A percentile compares a stretch with the other conserved stretches of the same genome.
Evolutionary conservation across 805 yeast species (phyloP).

Genomic region (Saccharomycopsis capsularis): DNA sequence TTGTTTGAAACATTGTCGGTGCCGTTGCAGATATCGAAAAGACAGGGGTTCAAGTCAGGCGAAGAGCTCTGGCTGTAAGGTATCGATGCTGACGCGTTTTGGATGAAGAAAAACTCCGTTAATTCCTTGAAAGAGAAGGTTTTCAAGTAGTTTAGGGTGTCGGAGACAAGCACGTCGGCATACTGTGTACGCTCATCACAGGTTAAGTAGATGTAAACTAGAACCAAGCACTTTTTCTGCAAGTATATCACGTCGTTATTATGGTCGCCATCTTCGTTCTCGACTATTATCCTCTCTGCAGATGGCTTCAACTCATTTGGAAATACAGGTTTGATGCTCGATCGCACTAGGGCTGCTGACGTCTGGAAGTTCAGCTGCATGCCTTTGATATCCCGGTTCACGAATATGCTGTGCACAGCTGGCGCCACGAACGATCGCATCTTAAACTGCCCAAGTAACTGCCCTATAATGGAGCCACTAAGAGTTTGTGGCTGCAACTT

Average conservation of each 20-base stretch:
- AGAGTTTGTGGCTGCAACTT: not conserved
- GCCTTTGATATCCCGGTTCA: too few species aligned
- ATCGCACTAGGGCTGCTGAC: too few species aligned
- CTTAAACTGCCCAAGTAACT: not conserved
- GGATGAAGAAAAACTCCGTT: not conserved
- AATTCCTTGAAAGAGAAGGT: slow-evolving; percentile 1
- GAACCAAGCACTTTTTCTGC: not conserved
- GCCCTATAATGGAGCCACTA: not conserved
- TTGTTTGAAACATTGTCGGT: not conserved
- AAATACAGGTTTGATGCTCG: not conserved
- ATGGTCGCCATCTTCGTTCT: not conserved
- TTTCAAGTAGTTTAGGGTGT: not conserved
- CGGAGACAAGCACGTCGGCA: not conserved
- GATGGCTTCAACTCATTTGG: not conserved
- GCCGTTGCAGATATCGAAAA: not conserved
- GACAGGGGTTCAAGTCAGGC: too few species aligned
- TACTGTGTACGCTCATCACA: not conserved
- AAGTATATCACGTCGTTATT: slow-evolving; percentile 2
- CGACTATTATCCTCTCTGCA: not conserved
- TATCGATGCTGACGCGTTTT: not conserved
- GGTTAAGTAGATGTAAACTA: not conserved
- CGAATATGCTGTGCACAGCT: not conserved
- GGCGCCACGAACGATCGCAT: not conserved
- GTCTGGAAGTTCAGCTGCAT: too few species aligned
- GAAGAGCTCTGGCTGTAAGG: too few species aligned